Conservation (phyloP, 495 filamentous ascomycete genomes). For the Neurospora sp. region DNA sequence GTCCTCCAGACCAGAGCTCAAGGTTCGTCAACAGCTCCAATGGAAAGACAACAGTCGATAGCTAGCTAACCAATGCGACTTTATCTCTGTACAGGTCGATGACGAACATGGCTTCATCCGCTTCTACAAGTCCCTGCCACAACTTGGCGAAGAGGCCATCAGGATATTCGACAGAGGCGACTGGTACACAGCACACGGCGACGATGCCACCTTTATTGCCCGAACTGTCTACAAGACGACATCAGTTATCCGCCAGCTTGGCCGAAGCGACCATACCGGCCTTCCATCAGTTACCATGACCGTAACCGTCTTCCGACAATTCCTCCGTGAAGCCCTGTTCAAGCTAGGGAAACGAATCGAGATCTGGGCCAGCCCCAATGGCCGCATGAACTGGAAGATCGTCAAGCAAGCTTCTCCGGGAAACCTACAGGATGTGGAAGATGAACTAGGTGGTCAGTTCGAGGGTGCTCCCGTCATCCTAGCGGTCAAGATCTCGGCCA, state of each 20-base stretch:
- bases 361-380: conserved; percentile 67
- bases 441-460: conserved; percentile 81
- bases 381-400: conserved; percentile 82
- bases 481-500: conserved; percentile 83
- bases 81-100: conserved; percentile 57
- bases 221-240: conserved; percentile 95
- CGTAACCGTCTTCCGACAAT: conserved; percentile 86
- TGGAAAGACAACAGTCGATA: background rate
- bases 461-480: conserved; percentile 89
- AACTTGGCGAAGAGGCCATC: conserved; percentile 59
- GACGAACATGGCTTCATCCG: conserved; percentile 94
- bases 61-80: conserved; percentile 6
- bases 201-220: conserved; percentile 90
- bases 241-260: conserved; percentile 83
- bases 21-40: conserved; percentile 41
- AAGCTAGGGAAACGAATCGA: conserved; percentile 82
- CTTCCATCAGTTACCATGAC: conserved; percentile 91
- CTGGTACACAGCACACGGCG: conserved; percentile 88
- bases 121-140: conserved; percentile 75
- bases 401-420: conserved; percentile 87
- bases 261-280: conserved; percentile 68
- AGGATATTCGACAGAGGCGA: conserved; percentile 92
- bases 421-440: conserved; percentile 94
- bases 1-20: conserved; percentile 86
- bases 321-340: conserved; percentile 89